Evolutionary conservation across 257 asterid genomes (phyloP), one percentile per base, ranked within the genome.

Genomic region (Fraxinus quadrangulata): DNA sequence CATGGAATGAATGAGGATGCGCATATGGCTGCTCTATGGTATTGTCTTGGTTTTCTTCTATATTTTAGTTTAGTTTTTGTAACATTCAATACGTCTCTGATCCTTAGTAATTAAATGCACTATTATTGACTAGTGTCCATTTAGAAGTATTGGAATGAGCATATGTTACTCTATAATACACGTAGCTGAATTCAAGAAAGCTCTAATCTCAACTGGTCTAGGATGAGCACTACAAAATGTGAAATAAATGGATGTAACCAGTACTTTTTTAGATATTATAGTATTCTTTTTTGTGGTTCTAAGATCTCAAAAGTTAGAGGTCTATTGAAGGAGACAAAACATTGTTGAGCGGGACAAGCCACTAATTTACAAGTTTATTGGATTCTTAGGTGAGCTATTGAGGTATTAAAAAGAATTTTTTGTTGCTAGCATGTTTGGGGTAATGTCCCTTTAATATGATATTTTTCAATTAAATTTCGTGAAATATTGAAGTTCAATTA

Each of bases 11-110:
- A 37, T 42, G 83, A 82, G 63, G 91, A 84, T 72, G 97, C 94
- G 33, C 70, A 83, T 81, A 87, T 85, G 77, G 82, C 84, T 81
- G 90, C 89, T 87, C 67, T 80, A 26, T 51, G 81, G 99, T 95
- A 89, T 74, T 83, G 70, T 76, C 78, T 77, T 81, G n/a, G 37
- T 68, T 75, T 77, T 17, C 56, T 14, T 1, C 24, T 72, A 49
- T 24, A 54, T 34, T 34, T 54, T 28, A 73, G 30, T 63, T 61
- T 74, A 61, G 61, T 56, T 74, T 54, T 45, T 17, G 56, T 42
- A 28, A 39, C 26, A 31, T 56, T 67, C 14, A 45, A 23, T 51
- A 6, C 67, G 11, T 54, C 24, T 54, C 6, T 21, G n/a, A 54
- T 54, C n/a, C 0, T 0, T 19, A 54, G 24, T 51, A 51, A 5